Evolutionary conservation across 331 rosid species (phyloP).

Genomic region (Quercus lobata): DNA sequence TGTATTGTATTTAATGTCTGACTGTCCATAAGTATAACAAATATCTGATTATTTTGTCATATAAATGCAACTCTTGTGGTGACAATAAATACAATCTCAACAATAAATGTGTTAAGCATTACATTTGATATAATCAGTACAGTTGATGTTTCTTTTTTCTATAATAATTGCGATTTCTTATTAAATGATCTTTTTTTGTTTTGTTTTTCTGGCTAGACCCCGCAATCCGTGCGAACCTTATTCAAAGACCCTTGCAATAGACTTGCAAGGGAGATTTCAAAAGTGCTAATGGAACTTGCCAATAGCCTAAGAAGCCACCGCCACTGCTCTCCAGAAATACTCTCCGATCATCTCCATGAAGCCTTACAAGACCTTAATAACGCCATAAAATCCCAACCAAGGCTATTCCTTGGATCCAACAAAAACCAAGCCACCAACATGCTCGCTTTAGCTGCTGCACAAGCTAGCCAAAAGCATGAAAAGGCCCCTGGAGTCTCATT

Average conservation of each 20-base stretch:
- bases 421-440: constrained; percentile 51
- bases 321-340: constrained; percentile 88
- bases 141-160: background rate
- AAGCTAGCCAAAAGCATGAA: constrained; percentile 43
- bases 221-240: constrained; percentile 62
- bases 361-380: constrained; percentile 80
- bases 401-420: constrained; percentile 80
- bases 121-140: background rate
- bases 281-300: constrained; percentile 72
- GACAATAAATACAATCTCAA: no score
- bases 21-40: no score
- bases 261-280: constrained; percentile 71
- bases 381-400: constrained; percentile 89
- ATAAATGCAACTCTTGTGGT: no score
- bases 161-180: background rate
- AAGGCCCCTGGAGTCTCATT: constrained; percentile 39
- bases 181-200: background rate
- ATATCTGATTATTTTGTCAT: no score
- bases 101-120: no score
- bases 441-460: constrained; percentile 65
- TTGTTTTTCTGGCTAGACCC: constrained; percentile 42
- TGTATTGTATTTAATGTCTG: no score
- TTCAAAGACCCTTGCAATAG: constrained; percentile 87
- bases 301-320: constrained; percentile 69
- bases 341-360: constrained; percentile 88